These are phyloP conservation scores for Tulasnella sp. DNA, from an alignment of 768 basidiomycete genomes.

Conservation along the genomic window DNA sequence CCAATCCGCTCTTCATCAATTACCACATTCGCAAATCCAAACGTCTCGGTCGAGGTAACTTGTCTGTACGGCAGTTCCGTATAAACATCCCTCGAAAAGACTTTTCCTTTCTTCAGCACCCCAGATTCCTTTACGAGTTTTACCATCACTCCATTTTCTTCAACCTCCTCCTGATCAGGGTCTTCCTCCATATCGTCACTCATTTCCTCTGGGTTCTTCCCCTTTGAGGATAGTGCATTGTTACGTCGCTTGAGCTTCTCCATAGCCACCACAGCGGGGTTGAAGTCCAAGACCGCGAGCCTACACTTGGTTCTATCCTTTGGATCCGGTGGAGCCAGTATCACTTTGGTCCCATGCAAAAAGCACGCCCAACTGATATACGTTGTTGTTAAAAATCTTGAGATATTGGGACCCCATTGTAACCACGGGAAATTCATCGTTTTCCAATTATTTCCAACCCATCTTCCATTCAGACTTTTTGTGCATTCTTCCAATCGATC, in stretches of 20 bases:
- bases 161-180: background rate
- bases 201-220: background rate
- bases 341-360: slow-evolving; percentile 5
- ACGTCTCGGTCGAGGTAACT: slow-evolving; percentile 9
- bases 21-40: slow-evolving; percentile 10
- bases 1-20: slow-evolving; percentile 15
- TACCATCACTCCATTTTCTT: background rate
- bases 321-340: slow-evolving; percentile 3
- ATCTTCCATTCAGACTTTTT: background rate
- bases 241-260: slow-evolving; percentile 4
- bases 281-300: slow-evolving; percentile 10
- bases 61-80: slow-evolving; percentile 10
- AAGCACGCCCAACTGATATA: slow-evolving; percentile 11
- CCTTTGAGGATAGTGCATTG: background rate
- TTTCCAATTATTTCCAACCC: slow-evolving; percentile 2
- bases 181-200: background rate
- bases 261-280: slow-evolving; percentile 4
- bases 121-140: slow-evolving; percentile 3
- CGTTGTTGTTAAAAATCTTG: slow-evolving; percentile 5
- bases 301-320: slow-evolving; percentile 4
- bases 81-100: background rate
- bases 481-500: background rate
- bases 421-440: slow-evolving; percentile 3
- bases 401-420: slow-evolving; percentile 5
- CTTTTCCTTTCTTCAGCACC: background rate